Base-by-base conservation (phyloP, 2,329 filamentous ascomycete species). In the Talaromyces funiculosus region DNA sequence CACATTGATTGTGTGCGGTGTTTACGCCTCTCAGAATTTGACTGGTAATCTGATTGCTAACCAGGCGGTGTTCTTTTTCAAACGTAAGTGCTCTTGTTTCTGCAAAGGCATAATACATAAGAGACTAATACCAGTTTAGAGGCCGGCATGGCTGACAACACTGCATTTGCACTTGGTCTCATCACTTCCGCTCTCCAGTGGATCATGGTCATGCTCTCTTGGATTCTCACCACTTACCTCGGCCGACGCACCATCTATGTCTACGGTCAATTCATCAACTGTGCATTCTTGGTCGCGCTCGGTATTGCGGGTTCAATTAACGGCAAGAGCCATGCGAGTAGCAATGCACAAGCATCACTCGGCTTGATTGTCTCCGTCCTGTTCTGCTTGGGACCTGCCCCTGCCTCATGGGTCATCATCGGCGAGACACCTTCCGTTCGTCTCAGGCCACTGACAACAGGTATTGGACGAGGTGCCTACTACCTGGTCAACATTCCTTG, bases 331-430 rank as follows among this genome's bases (percentile, higher is more conserved):
- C 76, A 60, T 0, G 66, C 79, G 5, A 67, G 82, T 47, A 78
- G 71, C 55, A 73, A 81, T 33, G 85, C 85, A 2, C 83, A 86
- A 70, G 86, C 86, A 8, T 83, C 81, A 7, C 75, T 88, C 24
- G 86, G 85, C 64, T 75, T 88, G 57, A 85, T 88, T 65, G 78
- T 88, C 67, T 88, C 86, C 29, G 82, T 89, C 60, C 73, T 87
- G 33, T 89, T 87, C 75, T 82, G 81, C 43, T 71, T 86, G 16
- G 84, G 83, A 65, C 84, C 84, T 26, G 86, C 84, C 1, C 86
- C 86, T 51, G 82, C 83, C 42, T 87, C 85, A 9, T 88, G 82
- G 81, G 82, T 84, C 73, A 85, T 88, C 65, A 88, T 88, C 51
- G 84, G 82, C 65, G 86, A 88, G 72, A 88, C 86, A 2, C 86